A percentile compares a stretch with the other conserved stretches of the same genome.
These are phyloP conservation scores for Fusarium irregulare DNA, from an alignment of 2,329 filamentous ascomycete genomes.

Conservation along the genomic window DNA sequence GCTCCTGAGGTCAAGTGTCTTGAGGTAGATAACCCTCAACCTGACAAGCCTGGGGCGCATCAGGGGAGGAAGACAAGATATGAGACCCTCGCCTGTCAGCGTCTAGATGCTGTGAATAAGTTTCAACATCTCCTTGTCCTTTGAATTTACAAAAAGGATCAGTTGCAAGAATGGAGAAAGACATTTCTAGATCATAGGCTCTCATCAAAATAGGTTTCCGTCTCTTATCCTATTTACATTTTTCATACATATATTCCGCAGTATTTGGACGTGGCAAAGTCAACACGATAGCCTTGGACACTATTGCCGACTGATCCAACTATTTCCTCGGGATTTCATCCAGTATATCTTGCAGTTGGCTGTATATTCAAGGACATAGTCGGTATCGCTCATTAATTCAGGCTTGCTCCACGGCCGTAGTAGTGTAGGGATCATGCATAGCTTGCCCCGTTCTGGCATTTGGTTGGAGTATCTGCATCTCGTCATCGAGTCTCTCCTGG, in stretches of 20 bases:
- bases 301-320: neutral
- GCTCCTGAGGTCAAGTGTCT: no score
- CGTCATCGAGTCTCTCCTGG: neutral
- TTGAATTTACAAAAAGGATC: rapidly evolving
- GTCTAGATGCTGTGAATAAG: neutral
- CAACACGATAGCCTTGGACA: conserved; percentile 3
- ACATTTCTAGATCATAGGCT: rapidly evolving
- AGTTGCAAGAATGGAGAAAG: neutral
- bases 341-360: neutral
- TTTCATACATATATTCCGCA: no score
- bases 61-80: neutral
- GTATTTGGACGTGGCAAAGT: neutral
- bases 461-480: neutral
- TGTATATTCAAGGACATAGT: neutral
- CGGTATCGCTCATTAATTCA: neutral
- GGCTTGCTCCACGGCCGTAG: neutral
- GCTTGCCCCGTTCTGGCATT: neutral
- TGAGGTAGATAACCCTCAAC: no score
- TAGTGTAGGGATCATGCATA: rapidly evolving
- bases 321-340: neutral
- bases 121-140: neutral
- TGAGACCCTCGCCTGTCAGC: neutral
- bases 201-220: neutral
- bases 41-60: no score
- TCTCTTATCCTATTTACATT: neutral